phyloP scores from a whole-genome alignment of 1,139 yeast species.

The Eremothecium coryli region DNA sequence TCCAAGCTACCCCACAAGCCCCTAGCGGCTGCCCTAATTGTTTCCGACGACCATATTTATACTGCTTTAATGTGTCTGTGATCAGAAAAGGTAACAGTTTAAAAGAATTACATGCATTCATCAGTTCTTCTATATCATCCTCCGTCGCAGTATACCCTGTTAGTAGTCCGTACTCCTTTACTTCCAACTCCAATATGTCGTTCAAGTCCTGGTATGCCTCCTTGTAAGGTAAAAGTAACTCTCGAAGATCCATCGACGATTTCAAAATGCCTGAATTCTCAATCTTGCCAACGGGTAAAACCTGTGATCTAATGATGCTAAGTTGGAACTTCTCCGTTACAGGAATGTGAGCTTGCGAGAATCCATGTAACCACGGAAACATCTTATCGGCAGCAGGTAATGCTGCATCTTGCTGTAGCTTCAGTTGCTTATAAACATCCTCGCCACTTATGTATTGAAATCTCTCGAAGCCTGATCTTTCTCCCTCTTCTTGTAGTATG shows the following conservation, averaged over 20 bases:
- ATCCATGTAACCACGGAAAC: constrained; percentile 92
- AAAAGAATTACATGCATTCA: constrained; percentile 15
- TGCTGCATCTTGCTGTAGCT: constrained; percentile 29
- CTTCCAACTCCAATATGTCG: constrained; percentile 4
- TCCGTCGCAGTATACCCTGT: constrained; percentile 5
- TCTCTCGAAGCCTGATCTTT: background rate
- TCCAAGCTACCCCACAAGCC: constrained; percentile 11
- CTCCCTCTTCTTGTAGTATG: background rate
- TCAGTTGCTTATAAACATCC: constrained; percentile 11
- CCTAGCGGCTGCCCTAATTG: constrained; percentile 3
- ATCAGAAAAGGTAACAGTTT: constrained; percentile 23
- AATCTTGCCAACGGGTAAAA: constrained; percentile 29
- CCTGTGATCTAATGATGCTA: constrained; percentile 44
- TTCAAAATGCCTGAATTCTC: constrained; percentile 43
- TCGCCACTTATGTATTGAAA: constrained; percentile 5
- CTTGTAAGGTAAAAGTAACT: constrained; percentile 42
- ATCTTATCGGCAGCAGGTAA: constrained; percentile 59
- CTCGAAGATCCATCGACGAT: constrained; percentile 54
- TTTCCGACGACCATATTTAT: constrained; percentile 14
- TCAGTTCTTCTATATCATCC: constrained; percentile 9
- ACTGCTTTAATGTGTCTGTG: constrained; percentile 21
- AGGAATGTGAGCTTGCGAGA: constrained; percentile 25
- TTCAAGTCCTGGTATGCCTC: constrained; percentile 14
- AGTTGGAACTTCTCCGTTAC: constrained; percentile 27
- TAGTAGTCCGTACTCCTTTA: background rate